phyloP scores from a whole-genome alignment of 2,329 filamentous ascomycete species.

The Penicillium sp. region DNA sequence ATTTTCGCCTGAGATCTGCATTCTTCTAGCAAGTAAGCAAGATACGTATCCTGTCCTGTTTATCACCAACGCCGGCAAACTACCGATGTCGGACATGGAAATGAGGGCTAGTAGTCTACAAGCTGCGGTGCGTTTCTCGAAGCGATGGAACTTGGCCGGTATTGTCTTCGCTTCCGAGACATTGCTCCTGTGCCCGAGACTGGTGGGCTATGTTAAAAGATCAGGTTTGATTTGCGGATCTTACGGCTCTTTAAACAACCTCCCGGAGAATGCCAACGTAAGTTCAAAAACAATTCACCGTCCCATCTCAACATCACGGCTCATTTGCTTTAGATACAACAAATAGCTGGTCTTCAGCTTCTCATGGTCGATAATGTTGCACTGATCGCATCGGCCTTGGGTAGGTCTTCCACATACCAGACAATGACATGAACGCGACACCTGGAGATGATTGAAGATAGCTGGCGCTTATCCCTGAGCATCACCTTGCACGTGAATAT shows the following conservation, averaged over 20 bases:
- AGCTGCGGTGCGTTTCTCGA: slow-evolving; percentile 38
- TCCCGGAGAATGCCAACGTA: slow-evolving; percentile 9
- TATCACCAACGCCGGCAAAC: slow-evolving; percentile 27
- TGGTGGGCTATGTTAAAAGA: slow-evolving; percentile 35
- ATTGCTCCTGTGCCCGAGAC: slow-evolving; percentile 35
- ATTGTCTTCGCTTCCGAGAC: slow-evolving; percentile 37
- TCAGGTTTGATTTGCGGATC: slow-evolving; percentile 33
- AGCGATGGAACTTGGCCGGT: slow-evolving; percentile 36
- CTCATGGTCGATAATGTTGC: slow-evolving; percentile 21
- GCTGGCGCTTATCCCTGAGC: not conserved
- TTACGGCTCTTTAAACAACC: slow-evolving; percentile 34
- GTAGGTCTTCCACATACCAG: not conserved
- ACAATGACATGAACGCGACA: not conserved
- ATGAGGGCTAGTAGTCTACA: slow-evolving; percentile 37
- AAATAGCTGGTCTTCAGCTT: slow-evolving; percentile 20
- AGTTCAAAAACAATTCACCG: not conserved
- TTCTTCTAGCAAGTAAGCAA: slow-evolving; percentile 23
- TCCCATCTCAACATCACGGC: slow-evolving; percentile 7
- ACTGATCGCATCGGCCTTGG: slow-evolving; percentile 13
- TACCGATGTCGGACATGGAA: slow-evolving; percentile 21
- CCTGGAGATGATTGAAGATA: not conserved
- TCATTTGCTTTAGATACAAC: slow-evolving; percentile 16
- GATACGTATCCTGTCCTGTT: slow-evolving; percentile 24
- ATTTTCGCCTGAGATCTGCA: slow-evolving; percentile 29
- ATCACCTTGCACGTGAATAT: not conserved